Percentiles rank a stretch among this genome's conserved stretches.
These are phyloP conservation scores for Forsythia suspensa DNA, from an alignment of 257 asterid genomes.

Conservation along the genomic window DNA sequence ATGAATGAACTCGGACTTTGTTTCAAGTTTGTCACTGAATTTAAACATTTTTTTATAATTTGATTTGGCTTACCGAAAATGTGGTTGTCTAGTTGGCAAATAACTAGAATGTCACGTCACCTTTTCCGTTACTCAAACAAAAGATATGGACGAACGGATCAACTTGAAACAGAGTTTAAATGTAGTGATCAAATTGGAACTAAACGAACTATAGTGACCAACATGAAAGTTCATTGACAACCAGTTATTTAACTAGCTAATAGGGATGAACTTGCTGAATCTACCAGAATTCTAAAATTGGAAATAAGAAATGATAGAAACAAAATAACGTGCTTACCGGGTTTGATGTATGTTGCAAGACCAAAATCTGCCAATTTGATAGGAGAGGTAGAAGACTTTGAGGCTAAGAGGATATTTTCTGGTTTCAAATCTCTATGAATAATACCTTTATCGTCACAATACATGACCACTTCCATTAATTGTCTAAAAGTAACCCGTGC, in stretches of 20 bases:
- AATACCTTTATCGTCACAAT: conserved; percentile 56
- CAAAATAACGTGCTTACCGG: conserved; percentile 33
- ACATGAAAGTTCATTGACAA: not conserved
- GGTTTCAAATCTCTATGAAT: conserved; percentile 66
- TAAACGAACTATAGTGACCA: not conserved
- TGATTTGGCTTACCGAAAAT: not conserved
- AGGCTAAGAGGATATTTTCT: conserved; percentile 51
- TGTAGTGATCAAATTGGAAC: not conserved
- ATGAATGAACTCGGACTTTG: not conserved
- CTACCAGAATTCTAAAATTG: not conserved
- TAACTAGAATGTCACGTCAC: not conserved
- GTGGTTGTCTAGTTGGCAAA: not conserved
- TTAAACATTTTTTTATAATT: not conserved
- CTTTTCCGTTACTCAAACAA: not conserved
- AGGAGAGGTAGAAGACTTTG: conserved; percentile 43
- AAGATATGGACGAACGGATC: not conserved
- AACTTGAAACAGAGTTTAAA: not conserved
- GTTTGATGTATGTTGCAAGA: conserved; percentile 50
- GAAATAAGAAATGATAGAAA: not conserved
- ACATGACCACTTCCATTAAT: conserved; percentile 52
- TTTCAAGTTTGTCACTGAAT: not conserved
- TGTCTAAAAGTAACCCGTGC: conserved; percentile 47
- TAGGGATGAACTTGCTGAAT: not conserved
- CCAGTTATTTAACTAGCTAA: not conserved
- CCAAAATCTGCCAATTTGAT: conserved; percentile 70